Evolutionary conservation across 257 asterid species (phyloP).

Genomic region (Echites panduratus): DNA sequence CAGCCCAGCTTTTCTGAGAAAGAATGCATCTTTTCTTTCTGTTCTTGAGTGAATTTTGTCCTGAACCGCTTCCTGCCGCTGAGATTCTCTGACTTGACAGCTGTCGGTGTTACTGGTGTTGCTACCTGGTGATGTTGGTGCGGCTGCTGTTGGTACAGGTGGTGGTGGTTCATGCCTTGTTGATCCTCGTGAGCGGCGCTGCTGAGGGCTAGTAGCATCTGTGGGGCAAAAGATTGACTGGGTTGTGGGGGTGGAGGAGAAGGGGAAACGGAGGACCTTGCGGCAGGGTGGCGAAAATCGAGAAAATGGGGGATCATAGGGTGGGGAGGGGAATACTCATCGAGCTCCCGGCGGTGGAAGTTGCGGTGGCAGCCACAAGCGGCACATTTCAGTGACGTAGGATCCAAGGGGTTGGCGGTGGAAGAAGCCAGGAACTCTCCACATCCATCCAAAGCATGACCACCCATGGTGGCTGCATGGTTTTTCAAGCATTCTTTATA

Average conservation of each 20-base stretch:
- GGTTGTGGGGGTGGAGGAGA: constrained; percentile 28
- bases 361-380: constrained; percentile 89
- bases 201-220: constrained; percentile 25
- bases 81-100: constrained; percentile 25
- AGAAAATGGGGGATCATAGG: constrained; percentile 49
- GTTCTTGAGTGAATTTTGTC: constrained; percentile 50
- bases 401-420: constrained; percentile 24
- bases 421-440: constrained; percentile 63
- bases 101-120: constrained; percentile 52
- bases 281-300: constrained; percentile 52
- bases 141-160: constrained; percentile 42
- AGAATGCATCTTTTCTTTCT: constrained; percentile 54
- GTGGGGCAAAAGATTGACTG: constrained; percentile 8
- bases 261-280: constrained; percentile 36
- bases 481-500: constrained; percentile 64
- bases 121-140: constrained; percentile 40
- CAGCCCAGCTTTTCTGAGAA: constrained; percentile 57
- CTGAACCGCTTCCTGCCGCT: constrained; percentile 57
- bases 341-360: constrained; percentile 71
- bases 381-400: constrained; percentile 53
- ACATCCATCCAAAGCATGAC: constrained; percentile 81
- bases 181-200: constrained; percentile 31
- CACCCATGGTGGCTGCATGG: constrained; percentile 66
- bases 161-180: constrained; percentile 17
- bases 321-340: constrained; percentile 1